Conservation (phyloP, 106 monocot species). For the Hemerocallis citrina region DNA sequence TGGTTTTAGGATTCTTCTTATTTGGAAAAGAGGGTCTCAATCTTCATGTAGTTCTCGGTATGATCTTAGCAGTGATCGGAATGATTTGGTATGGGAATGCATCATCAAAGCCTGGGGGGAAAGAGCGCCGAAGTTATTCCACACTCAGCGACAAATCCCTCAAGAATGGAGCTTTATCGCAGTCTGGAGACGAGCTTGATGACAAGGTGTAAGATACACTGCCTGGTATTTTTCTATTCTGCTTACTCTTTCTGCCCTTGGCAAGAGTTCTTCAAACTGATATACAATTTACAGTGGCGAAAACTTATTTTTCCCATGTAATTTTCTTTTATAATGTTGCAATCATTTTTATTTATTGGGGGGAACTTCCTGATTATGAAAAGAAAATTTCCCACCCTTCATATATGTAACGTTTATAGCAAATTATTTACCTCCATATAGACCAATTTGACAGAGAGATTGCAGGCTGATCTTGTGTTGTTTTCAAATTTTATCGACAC, state of each 20-base stretch:
- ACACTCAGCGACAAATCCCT: constrained; percentile 28
- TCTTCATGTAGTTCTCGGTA: constrained; percentile 60
- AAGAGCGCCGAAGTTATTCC: constrained; percentile 45
- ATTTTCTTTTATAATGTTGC: not conserved
- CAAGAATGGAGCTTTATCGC: constrained; percentile 24
- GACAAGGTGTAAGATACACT: constrained; percentile 27
- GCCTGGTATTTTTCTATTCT: not conserved
- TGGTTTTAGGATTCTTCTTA: constrained; percentile 34
- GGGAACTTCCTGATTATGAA: constrained; percentile 1
- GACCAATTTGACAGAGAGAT: not conserved
- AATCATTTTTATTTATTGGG: not conserved
- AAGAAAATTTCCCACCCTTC: not conserved
- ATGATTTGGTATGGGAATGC: constrained; percentile 75
- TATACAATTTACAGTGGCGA: not conserved
- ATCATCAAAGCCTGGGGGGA: constrained; percentile 64
- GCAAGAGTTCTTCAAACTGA: not conserved
- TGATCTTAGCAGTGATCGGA: constrained; percentile 55
- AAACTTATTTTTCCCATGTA: not conserved
- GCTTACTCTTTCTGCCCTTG: not conserved
- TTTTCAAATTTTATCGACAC: too few species aligned
- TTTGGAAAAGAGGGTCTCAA: constrained; percentile 67
- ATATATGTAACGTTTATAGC: constrained; percentile 1
- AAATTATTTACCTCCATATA: constrained; percentile 1
- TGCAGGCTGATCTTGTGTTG: not conserved
- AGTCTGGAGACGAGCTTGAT: constrained; percentile 21